Evolutionary conservation across 371 early-diverging fungal species (phyloP), one percentile per base, ranked within the genome.

Genomic region (Basidiobolus meristosporus): DNA sequence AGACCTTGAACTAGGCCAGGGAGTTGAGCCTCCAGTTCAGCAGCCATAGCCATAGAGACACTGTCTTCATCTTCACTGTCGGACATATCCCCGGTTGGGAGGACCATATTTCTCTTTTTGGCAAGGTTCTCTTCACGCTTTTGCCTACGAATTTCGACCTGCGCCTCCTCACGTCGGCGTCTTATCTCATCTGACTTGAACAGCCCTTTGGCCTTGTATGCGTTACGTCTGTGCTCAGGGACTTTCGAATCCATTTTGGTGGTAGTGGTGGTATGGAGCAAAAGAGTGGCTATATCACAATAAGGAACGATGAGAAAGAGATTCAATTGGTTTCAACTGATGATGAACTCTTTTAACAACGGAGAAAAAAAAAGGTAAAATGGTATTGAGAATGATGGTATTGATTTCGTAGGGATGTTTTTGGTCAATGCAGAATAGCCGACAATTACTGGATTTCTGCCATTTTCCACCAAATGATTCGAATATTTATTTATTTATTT

Each of bases 131-230:
- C 96, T 51, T 93, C 92, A 46, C 90, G 77, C 72, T 93, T 93
- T 59, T 86, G 83, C 59, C 85, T 86, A 42, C 98, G 78, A 53
- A 98, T 76, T 62, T 91, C 90, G 19, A 95, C 88, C 33, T 83
- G 77, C 34, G 76, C 75, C 43, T 91, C 92, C 47, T 90, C 93
- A 33, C 93, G 73, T 42, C 92, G 75, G 41, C 93, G 79, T 44
- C 95, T 72, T 26, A 89, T 59, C 53, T 97, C 93, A 36, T 97
- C 98, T 28, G 79, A 63, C 53, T 85, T 82, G 57, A 91, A 74
- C 42, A 69, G 63, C 40, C 78, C 77, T 51, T 81, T 77, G 58
- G 77, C 73, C 63, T 93, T 93, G 70, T 68, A 90, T 31, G 74
- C 67, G 43, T 60, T 65, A 39, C 74, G 70, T 40, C 82, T 69